Evolutionary conservation across 352 stramenopile genomes (phyloP), one percentile per base, ranked within the genome.

Genomic region (Phytophthora pseudosyringae): DNA sequence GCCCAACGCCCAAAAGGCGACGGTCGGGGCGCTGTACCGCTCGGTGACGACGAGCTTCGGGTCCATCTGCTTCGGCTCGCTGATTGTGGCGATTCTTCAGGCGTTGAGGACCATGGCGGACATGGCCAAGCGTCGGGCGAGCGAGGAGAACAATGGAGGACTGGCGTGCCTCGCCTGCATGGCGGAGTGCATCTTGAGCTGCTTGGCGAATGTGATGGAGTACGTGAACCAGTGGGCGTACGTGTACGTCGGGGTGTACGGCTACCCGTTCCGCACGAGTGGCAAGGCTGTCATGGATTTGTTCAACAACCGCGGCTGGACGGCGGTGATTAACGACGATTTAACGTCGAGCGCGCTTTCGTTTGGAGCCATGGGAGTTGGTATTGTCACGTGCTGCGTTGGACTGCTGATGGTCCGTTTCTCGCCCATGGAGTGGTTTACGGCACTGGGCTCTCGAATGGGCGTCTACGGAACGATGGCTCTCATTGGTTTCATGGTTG

Each of bases 211-310:
- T 44, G 74, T 97, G 52, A 89, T 97, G 69, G 85, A 97, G 72
- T 97, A 97, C 61, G 85, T 97, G 49, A 97, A 97, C 71, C 74
- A 90, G 57, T 96, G 85, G 78, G 96, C 88, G 4, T 97, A 94
- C 69, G 84, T 94, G 13, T 97, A 96, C 72, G 89, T 97, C 3
- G 89, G 88, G 25, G 90, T 97, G 45, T 97, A 97, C 70, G 89
- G 89, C 39, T 94, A 95, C 59, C 67, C 88, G 56, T 97, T 95
- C 79, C 76, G 80, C 40, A 88, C 74, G 29, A 93, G 86, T 64
- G 88, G 88, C 59, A 97, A 95, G 69, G 83, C 84, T 12, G 89
- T 97, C 40, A 95, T 95, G 69, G 83, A 96, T 47, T 57, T 97
- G 26, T 97, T 97, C 56, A 80, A 77, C 33, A 90, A 84, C 66